phyloP scores from a whole-genome alignment of 139 green algal species.

The Nannochloris sp. region DNA sequence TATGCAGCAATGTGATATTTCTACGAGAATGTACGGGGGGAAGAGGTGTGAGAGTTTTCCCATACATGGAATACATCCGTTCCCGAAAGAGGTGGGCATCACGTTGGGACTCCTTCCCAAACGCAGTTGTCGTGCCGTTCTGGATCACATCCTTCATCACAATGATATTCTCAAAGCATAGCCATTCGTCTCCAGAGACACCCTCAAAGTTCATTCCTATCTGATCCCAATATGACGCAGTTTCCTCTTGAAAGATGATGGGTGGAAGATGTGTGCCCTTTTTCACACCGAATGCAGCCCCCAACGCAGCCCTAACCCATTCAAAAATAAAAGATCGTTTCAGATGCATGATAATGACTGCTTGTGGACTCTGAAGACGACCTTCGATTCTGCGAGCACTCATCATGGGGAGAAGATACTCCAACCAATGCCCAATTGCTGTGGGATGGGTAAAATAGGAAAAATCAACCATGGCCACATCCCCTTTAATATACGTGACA shows the following conservation, averaged over 20 bases:
- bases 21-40: slow-evolving; percentile 16
- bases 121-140: slow-evolving; percentile 38
- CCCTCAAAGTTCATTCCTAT: slow-evolving; percentile 63
- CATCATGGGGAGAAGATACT: slow-evolving; percentile 77
- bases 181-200: slow-evolving; percentile 34
- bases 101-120: neutral
- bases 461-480: slow-evolving; percentile 82
- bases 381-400: slow-evolving; percentile 29
- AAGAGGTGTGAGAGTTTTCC: neutral
- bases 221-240: slow-evolving; percentile 44
- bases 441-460: slow-evolving; percentile 81
- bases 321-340: slow-evolving; percentile 68
- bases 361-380: slow-evolving; percentile 34
- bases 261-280: slow-evolving; percentile 50
- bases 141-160: slow-evolving; percentile 70
- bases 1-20: slow-evolving; percentile 74
- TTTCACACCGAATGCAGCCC: slow-evolving; percentile 40
- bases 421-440: slow-evolving; percentile 78
- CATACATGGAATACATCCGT: neutral
- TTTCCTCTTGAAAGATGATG: slow-evolving; percentile 62
- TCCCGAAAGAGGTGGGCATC: neutral
- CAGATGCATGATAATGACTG: slow-evolving; percentile 62
- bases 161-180: slow-evolving; percentile 69
- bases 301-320: slow-evolving; percentile 62
- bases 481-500: slow-evolving; percentile 42